Evolutionary conservation across 768 basidiomycete species (phyloP).

Genomic region (Podaxis sp.): DNA sequence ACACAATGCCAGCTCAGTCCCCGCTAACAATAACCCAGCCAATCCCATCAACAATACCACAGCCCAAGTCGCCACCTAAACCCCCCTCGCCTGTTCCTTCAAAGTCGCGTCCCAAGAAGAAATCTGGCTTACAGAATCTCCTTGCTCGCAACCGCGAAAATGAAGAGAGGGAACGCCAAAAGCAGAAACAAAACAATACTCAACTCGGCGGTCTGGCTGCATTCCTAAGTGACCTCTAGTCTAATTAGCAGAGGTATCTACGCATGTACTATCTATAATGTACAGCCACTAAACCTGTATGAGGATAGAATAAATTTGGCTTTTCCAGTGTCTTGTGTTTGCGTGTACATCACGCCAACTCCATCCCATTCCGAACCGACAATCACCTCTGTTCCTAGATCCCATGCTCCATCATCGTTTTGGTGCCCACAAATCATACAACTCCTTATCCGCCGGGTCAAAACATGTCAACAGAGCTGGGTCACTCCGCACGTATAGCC

Average conservation of each 20-base stretch:
- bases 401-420: slow-evolving; percentile 27
- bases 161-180: slow-evolving; percentile 34
- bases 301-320: not conserved
- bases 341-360: not conserved
- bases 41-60: not conserved
- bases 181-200: slow-evolving; percentile 24
- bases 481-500: slow-evolving; percentile 58
- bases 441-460: slow-evolving; percentile 70
- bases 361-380: not conserved
- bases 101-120: slow-evolving; percentile 50
- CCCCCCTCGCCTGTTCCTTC: slow-evolving; percentile 11
- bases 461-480: slow-evolving; percentile 70
- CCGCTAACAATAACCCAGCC: slow-evolving; percentile 12
- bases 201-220: slow-evolving; percentile 44
- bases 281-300: not conserved
- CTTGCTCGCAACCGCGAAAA: slow-evolving; percentile 59
- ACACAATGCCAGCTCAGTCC: slow-evolving; percentile 6
- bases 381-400: not conserved
- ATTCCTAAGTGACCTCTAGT: slow-evolving; percentile 43
- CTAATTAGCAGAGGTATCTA: slow-evolving; percentile 15
- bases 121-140: slow-evolving; percentile 58
- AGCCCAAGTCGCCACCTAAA: slow-evolving; percentile 4
- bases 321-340: not conserved
- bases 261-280: slow-evolving; percentile 4
- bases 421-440: slow-evolving; percentile 78